A percentile compares a stretch with the other conserved stretches of the same genome.
Conservation (phyloP, 371 early-diverging fungal species). For the Zopfochytrium polystomum region DNA sequence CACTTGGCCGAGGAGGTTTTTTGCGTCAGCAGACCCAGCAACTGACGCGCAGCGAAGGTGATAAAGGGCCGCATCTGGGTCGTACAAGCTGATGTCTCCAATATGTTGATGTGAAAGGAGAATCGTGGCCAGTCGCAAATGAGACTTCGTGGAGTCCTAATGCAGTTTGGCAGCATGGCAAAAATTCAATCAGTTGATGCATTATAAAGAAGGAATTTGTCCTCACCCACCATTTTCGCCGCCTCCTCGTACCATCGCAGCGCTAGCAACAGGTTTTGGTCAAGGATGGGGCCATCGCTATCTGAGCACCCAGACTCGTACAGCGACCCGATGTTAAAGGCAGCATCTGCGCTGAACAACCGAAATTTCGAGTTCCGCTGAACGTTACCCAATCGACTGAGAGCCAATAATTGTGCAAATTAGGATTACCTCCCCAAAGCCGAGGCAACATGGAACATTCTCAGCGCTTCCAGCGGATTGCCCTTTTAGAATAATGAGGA, state of each 20-base stretch:
- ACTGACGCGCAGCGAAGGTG: conserved; percentile 19
- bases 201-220: neutral
- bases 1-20: conserved; percentile 45
- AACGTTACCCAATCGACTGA: neutral
- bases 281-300: conserved; percentile 18
- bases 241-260: conserved; percentile 42
- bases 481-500: conserved; percentile 10
- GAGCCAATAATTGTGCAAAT: no score
- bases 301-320: conserved; percentile 46
- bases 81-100: conserved; percentile 7
- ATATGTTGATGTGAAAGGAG: conserved; percentile 18
- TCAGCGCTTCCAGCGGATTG: conserved; percentile 38
- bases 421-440: conserved; percentile 37
- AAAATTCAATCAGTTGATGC: conserved; percentile 1
- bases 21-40: conserved; percentile 33
- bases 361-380: neutral
- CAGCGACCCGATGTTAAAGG: conserved; percentile 39
- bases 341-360: conserved; percentile 33
- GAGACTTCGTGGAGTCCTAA: conserved; percentile 36
- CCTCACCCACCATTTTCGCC: conserved; percentile 29
- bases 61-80: conserved; percentile 10
- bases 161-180: neutral
- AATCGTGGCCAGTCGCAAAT: conserved; percentile 32
- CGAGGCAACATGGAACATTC: conserved; percentile 41
- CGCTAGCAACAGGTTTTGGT: conserved; percentile 35